Evolutionary conservation across 2,329 filamentous ascomycete genomes (phyloP).

Genomic region (Trichoderma sp.): DNA sequence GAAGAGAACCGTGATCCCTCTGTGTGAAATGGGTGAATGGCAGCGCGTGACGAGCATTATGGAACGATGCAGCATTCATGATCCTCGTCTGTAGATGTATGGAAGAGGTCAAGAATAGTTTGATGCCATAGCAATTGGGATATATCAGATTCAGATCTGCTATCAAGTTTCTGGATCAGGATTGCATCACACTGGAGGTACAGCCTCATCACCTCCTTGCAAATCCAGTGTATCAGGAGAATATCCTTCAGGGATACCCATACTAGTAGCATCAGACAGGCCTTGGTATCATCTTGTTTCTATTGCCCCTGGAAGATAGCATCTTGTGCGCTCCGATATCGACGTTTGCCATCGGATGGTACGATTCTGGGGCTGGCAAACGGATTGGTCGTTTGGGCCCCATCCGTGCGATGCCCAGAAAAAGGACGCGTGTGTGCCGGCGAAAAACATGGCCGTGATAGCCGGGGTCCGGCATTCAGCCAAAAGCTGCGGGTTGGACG

Average conservation of each 20-base stretch:
- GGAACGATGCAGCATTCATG: slow-evolving; percentile 7
- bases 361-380: neutral
- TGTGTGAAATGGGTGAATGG: slow-evolving; percentile 12
- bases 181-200: slow-evolving; percentile 6
- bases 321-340: neutral
- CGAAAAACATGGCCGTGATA: slow-evolving; percentile 8
- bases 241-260: neutral
- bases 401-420: neutral
- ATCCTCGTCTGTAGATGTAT: neutral
- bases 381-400: neutral
- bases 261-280: neutral
- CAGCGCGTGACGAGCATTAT: slow-evolving; percentile 20
- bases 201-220: neutral
- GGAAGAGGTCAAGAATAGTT: neutral
- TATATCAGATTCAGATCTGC: neutral
- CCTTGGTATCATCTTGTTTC: neutral
- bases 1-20: slow-evolving; percentile 9
- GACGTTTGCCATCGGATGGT: no score
- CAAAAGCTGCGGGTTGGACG: neutral
- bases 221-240: slow-evolving; percentile 4
- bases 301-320: neutral
- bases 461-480: slow-evolving; percentile 5
- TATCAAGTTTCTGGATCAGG: neutral
- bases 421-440: slow-evolving; percentile 17
- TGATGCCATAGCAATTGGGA: neutral